These are phyloP conservation scores for Globisporangium middletonii DNA, from an alignment of 352 stramenopile species.

Conservation along the genomic window DNA sequence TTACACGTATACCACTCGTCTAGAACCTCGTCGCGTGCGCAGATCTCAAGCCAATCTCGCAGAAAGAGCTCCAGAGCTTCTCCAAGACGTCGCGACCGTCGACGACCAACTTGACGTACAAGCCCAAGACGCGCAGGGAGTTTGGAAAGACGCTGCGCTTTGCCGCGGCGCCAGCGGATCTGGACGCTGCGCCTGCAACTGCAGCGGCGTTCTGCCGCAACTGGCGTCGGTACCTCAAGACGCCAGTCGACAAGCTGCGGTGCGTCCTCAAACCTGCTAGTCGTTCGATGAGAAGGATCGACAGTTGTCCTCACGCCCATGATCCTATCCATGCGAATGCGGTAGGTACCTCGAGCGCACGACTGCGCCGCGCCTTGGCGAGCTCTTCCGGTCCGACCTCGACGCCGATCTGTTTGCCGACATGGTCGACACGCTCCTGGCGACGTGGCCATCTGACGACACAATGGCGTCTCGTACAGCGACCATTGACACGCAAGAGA, in stretches of 20 bases:
- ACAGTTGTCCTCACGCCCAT: background rate
- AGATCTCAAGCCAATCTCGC: conserved; percentile 74
- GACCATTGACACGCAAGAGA: too few species aligned
- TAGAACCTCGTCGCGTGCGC: conserved; percentile 84
- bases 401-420: conserved; percentile 69
- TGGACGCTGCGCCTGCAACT: conserved; percentile 29
- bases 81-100: conserved; percentile 33
- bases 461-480: background rate
- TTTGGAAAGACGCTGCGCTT: conserved; percentile 20
- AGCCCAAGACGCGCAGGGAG: conserved; percentile 29
- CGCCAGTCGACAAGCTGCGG: conserved; percentile 45
- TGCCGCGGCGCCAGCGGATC: conserved; percentile 12
- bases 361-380: conserved; percentile 29
- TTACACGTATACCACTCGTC: background rate
- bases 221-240: conserved; percentile 63
- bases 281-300: too few species aligned
- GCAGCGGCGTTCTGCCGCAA: conserved; percentile 62
- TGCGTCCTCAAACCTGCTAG: conserved; percentile 3
- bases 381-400: conserved; percentile 64
- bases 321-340: background rate
- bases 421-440: conserved; percentile 46
- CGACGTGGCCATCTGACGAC: conserved; percentile 16
- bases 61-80: conserved; percentile 63
- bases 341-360: conserved; percentile 59
- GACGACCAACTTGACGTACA: conserved; percentile 76